Evolutionary conservation across 2,329 filamentous ascomycete genomes (phyloP).

Genomic region (Colletotrichum orbiculare): DNA sequence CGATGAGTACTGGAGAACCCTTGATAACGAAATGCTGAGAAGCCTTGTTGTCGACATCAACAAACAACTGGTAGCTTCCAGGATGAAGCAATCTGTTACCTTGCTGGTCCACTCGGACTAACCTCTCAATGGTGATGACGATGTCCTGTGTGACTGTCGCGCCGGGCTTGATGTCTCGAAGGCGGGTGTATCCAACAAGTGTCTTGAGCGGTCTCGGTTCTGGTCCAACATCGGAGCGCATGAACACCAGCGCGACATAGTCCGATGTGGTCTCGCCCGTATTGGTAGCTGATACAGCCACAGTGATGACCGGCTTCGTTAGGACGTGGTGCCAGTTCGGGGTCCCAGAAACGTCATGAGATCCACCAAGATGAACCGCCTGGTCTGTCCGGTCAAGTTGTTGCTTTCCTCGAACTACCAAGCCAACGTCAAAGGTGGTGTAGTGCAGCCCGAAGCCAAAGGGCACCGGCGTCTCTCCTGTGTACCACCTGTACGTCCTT

Average conservation of each 20-base stretch:
- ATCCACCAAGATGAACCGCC: neutral
- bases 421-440: slow-evolving; percentile 58
- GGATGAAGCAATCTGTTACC: slow-evolving; percentile 65
- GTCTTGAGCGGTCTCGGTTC: slow-evolving; percentile 63
- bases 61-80: slow-evolving; percentile 58
- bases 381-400: neutral
- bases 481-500: slow-evolving; percentile 70
- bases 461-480: slow-evolving; percentile 55
- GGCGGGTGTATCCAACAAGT: slow-evolving; percentile 61
- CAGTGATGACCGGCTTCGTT: slow-evolving; percentile 39
- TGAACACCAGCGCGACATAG: slow-evolving; percentile 63
- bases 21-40: neutral
- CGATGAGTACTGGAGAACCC: slow-evolving; percentile 9
- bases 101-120: slow-evolving; percentile 60
- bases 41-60: slow-evolving; percentile 50
- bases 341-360: neutral
- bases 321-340: slow-evolving; percentile 18
- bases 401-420: neutral
- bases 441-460: slow-evolving; percentile 70
- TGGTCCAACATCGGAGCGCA: slow-evolving; percentile 58
- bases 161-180: slow-evolving; percentile 50
- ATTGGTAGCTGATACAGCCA: slow-evolving; percentile 59
- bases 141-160: slow-evolving; percentile 47
- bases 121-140: slow-evolving; percentile 57
- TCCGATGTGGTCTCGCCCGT: slow-evolving; percentile 59